Percentiles rank a stretch among this genome's conserved stretches.
phyloP scores from a whole-genome alignment of 1,139 yeast species.

The Kazachstania sp. region DNA sequence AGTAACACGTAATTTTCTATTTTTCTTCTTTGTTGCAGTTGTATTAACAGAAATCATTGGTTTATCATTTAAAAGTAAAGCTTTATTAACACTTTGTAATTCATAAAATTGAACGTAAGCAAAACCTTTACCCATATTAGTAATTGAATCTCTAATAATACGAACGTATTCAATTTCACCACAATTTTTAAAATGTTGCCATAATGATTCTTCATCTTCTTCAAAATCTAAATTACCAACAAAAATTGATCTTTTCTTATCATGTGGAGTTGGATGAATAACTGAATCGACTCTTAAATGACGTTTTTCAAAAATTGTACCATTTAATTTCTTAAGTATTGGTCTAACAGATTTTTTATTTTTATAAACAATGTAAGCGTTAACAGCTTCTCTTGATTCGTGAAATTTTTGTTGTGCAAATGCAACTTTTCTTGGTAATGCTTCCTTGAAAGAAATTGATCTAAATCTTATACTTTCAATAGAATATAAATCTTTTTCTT shows the following conservation, averaged over 20 bases:
- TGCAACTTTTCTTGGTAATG: slow-evolving; percentile 87
- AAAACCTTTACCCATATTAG: slow-evolving; percentile 95
- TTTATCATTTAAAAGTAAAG: slow-evolving; percentile 68
- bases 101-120: slow-evolving; percentile 91
- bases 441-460: slow-evolving; percentile 83
- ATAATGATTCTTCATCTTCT: slow-evolving; percentile 79
- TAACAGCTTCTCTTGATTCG: slow-evolving; percentile 66
- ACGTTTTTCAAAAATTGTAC: slow-evolving; percentile 54
- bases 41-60: slow-evolving; percentile 36
- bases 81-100: slow-evolving; percentile 71
- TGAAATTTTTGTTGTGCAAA: slow-evolving; percentile 76
- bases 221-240: slow-evolving; percentile 94
- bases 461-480: slow-evolving; percentile 78
- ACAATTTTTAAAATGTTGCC: slow-evolving; percentile 67
- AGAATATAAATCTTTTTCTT: slow-evolving; percentile 31
- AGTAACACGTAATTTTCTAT: slow-evolving; percentile 67
- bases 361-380: slow-evolving; percentile 77
- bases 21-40: slow-evolving; percentile 30
- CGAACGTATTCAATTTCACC: slow-evolving; percentile 83
- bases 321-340: slow-evolving; percentile 48
- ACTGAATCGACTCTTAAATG: slow-evolving; percentile 89
- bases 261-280: slow-evolving; percentile 82
- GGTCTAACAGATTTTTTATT: slow-evolving; percentile 41
- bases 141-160: slow-evolving; percentile 81
- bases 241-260: slow-evolving; percentile 74